Evolutionary conservation across 2,329 filamentous ascomycete species (phyloP).

Genomic region (Dothideomycetes sp.): DNA sequence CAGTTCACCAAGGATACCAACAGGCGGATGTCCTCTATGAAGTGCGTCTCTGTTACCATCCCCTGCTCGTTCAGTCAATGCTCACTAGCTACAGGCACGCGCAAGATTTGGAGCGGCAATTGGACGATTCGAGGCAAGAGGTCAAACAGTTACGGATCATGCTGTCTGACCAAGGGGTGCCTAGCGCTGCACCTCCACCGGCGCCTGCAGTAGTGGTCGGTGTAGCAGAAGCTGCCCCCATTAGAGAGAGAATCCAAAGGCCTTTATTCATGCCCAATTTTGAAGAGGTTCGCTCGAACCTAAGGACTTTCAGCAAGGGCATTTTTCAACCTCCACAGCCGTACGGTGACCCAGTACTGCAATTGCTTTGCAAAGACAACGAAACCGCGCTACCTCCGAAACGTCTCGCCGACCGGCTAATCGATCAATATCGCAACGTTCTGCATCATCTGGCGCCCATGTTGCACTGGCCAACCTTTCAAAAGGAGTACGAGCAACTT

Average conservation of each 20-base stretch:
- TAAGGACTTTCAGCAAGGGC: slow-evolving; percentile 63
- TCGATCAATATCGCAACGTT: slow-evolving; percentile 64
- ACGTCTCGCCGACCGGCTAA: slow-evolving; percentile 56
- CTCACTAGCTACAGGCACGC: slow-evolving; percentile 50
- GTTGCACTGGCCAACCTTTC: slow-evolving; percentile 78
- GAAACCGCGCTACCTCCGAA: slow-evolving; percentile 52
- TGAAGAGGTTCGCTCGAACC: slow-evolving; percentile 58
- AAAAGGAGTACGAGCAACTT: slow-evolving; percentile 62
- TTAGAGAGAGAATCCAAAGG: slow-evolving; percentile 48
- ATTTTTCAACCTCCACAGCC: slow-evolving; percentile 68
- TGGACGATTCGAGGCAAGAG: slow-evolving; percentile 68
- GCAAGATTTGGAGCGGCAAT: slow-evolving; percentile 89
- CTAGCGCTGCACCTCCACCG: slow-evolving; percentile 1
- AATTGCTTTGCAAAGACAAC: slow-evolving; percentile 32
- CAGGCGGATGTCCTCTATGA: slow-evolving; percentile 96
- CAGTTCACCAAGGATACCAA: slow-evolving; percentile 99
- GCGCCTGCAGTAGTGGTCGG: background rate
- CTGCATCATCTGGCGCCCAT: slow-evolving; percentile 76
- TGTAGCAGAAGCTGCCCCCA: slow-evolving; percentile 9
- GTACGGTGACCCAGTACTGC: slow-evolving; percentile 45
- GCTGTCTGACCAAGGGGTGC: slow-evolving; percentile 31
- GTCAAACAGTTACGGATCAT: slow-evolving; percentile 63
- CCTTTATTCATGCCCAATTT: slow-evolving; percentile 57
- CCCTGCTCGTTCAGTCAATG: background rate
- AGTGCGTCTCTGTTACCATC: no score